Evolutionary conservation across 2,329 filamentous ascomycete genomes (phyloP).

Genomic region (Pseudopithomyces maydicus): DNA sequence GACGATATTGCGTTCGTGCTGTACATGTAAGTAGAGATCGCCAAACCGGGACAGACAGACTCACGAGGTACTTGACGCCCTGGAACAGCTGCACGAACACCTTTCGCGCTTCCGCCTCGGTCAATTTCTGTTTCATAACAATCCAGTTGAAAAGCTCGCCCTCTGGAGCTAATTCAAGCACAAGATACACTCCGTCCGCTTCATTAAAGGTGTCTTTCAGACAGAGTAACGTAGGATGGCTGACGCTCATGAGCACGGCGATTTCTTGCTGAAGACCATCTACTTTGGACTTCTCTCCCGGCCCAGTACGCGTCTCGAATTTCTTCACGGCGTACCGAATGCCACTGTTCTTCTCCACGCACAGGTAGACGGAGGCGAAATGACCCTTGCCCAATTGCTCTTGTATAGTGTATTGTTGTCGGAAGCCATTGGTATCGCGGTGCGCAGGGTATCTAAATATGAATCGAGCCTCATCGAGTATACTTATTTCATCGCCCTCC

Average conservation of each 20-base stretch:
- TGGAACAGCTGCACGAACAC: conserved; percentile 92
- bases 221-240: conserved; percentile 89
- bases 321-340: conserved; percentile 90
- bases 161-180: conserved; percentile 87
- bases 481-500: conserved; percentile 88
- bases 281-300: conserved; percentile 80
- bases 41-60: conserved; percentile 30
- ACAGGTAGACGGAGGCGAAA: conserved; percentile 91
- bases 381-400: conserved; percentile 92
- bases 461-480: conserved; percentile 84
- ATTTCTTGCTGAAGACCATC: conserved; percentile 94
- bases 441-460: conserved; percentile 81
- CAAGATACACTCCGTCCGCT: conserved; percentile 84
- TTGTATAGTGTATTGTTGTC: conserved; percentile 82
- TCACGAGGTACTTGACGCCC: conserved; percentile 91
- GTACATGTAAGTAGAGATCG: conserved; percentile 30
- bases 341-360: conserved; percentile 83
- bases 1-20: conserved; percentile 97
- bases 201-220: conserved; percentile 96
- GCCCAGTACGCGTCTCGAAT: conserved; percentile 83
- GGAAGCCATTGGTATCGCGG: conserved; percentile 71
- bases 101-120: conserved; percentile 81
- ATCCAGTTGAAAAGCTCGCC: conserved; percentile 97
- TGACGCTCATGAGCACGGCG: conserved; percentile 95
- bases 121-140: conserved; percentile 85